phyloP scores from a whole-genome alignment of 2,329 filamentous ascomycete genomes.

The Sporothrix curviconia region DNA sequence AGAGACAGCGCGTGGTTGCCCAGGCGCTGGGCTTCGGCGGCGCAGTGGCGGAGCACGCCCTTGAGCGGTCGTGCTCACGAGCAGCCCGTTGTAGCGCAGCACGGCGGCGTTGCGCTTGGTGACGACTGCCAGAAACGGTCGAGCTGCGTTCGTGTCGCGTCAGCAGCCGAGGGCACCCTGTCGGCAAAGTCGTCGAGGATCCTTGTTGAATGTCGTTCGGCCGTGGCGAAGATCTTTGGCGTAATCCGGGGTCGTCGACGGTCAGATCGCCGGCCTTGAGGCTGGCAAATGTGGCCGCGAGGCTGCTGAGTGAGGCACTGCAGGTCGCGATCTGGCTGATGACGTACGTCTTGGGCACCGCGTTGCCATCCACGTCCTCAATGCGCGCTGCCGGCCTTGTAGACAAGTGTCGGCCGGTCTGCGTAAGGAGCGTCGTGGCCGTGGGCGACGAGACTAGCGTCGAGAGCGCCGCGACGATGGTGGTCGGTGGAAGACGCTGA shows the following conservation, averaged over 20 bases:
- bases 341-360: background rate
- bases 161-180: background rate
- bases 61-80: background rate
- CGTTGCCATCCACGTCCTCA: background rate
- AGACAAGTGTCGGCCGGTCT: background rate
- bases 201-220: background rate
- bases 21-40: background rate
- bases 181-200: background rate
- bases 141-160: background rate
- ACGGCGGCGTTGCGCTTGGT: background rate
- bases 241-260: background rate
- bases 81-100: background rate
- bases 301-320: background rate
- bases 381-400: background rate
- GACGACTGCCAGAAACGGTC: background rate
- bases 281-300: background rate
- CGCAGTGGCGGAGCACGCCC: background rate
- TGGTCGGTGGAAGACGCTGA: background rate
- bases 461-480: background rate
- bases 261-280: background rate
- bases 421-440: background rate
- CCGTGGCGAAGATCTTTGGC: background rate
- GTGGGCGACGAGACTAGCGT: background rate
- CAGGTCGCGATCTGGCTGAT: background rate
- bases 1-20: background rate